Percentiles rank a stretch among this genome's conserved stretches.
Evolutionary conservation across 2,329 filamentous ascomycete genomes (phyloP).

Genomic region (Nothophaeocryptopus gaeumannii): DNA sequence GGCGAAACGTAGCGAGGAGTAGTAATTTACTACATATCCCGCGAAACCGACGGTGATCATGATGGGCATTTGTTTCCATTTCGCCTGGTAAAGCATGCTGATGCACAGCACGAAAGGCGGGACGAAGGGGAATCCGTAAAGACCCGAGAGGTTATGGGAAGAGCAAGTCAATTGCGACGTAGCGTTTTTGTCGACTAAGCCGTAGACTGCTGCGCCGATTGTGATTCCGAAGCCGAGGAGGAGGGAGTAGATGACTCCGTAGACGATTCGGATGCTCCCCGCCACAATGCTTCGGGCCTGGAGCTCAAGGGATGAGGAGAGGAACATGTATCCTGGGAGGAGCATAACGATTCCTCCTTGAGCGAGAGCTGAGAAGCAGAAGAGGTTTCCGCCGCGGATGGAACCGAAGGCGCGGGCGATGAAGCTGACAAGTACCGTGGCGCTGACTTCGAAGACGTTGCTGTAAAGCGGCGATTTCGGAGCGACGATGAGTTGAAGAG

Average conservation of each 20-base stretch:
- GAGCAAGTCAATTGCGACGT: conserved; percentile 43
- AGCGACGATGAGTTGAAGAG: conserved; percentile 70
- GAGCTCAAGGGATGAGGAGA: conserved; percentile 48
- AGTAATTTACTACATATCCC: conserved; percentile 74
- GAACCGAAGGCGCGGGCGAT: conserved; percentile 47
- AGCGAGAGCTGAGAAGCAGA: conserved; percentile 51
- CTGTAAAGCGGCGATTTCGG: conserved; percentile 68
- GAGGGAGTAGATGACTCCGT: conserved; percentile 52
- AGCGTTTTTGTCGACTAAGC: conserved; percentile 46
- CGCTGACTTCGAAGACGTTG: conserved; percentile 51
- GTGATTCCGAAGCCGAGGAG: conserved; percentile 53
- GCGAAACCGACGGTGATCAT: conserved; percentile 72
- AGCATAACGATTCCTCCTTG: conserved; percentile 50
- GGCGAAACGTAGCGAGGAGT: conserved; percentile 62
- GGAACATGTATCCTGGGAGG: conserved; percentile 45
- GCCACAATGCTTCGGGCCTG: conserved; percentile 48
- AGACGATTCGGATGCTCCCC: conserved; percentile 50
- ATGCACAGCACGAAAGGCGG: conserved; percentile 69
- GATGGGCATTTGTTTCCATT: conserved; percentile 71
- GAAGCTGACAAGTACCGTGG: conserved; percentile 49
- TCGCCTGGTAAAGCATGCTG: conserved; percentile 75
- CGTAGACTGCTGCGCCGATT: conserved; percentile 48
- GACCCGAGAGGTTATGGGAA: conserved; percentile 47
- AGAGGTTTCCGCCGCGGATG: conserved; percentile 41
- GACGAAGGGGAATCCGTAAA: conserved; percentile 68